These are phyloP conservation scores for Agaricus subrufescens DNA, from an alignment of 768 basidiomycete genomes.

Conservation along the genomic window DNA sequence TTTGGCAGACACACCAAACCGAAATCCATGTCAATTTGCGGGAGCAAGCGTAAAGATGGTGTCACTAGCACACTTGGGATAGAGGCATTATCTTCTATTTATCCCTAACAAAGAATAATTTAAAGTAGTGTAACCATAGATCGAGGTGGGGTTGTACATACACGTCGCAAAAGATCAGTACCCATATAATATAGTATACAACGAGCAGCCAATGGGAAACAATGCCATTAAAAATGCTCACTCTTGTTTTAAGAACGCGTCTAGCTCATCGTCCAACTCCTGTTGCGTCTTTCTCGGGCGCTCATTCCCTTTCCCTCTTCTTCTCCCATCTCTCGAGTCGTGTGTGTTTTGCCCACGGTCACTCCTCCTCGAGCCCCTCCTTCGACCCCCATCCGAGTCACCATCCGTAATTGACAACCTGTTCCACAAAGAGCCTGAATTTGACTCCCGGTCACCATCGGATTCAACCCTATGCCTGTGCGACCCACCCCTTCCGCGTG, in stretches of 20 bases:
- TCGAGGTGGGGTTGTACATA: too few species aligned
- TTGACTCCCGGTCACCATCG: neutral
- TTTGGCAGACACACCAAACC: too few species aligned
- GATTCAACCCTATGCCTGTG: slow-evolving; percentile 9
- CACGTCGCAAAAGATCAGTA: too few species aligned
- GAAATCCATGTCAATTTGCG: too few species aligned
- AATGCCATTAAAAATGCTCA: neutral
- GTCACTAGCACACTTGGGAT: too few species aligned
- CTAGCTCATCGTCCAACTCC: slow-evolving; percentile 80
- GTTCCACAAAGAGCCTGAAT: slow-evolving; percentile 4
- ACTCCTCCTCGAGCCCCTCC: slow-evolving; percentile 14
- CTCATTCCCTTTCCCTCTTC: slow-evolving; percentile 24
- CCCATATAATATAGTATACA: too few species aligned
- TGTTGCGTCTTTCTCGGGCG: slow-evolving; percentile 58
- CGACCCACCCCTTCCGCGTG: slow-evolving; percentile 20
- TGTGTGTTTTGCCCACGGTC: slow-evolving; percentile 17
- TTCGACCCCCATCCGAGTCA: slow-evolving; percentile 11
- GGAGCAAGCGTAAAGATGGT: too few species aligned
- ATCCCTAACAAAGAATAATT: too few species aligned
- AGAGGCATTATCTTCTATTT: too few species aligned
- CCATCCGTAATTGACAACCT: slow-evolving; percentile 3
- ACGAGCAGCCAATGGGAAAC: too few species aligned
- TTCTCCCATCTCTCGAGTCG: slow-evolving; percentile 20
- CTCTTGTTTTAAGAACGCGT: slow-evolving; percentile 59
- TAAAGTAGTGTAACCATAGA: too few species aligned